Conservation (phyloP, 2,329 filamentous ascomycete species). For the Lasiodiplodia theobromae region DNA sequence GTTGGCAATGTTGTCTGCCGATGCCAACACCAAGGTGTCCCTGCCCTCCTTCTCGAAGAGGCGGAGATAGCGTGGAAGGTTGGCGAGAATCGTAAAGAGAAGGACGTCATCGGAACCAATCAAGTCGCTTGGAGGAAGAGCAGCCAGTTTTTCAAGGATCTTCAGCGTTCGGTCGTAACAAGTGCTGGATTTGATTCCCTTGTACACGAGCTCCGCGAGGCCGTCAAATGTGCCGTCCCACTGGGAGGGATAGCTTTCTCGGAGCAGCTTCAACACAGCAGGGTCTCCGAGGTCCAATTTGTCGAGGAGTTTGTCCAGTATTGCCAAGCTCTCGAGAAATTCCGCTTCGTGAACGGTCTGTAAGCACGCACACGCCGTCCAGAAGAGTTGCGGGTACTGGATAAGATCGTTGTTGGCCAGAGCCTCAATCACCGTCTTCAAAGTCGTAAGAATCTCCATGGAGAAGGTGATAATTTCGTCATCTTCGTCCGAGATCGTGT, state of each 20-base stretch:
- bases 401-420: conserved; percentile 80
- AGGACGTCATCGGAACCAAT: conserved; percentile 84
- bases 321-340: conserved; percentile 88
- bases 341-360: conserved; percentile 97
- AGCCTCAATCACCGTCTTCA: conserved; percentile 89
- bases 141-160: conserved; percentile 79
- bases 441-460: conserved; percentile 94
- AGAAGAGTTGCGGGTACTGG: conserved; percentile 94
- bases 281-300: conserved; percentile 82
- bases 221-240: conserved; percentile 94
- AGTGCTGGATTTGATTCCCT: conserved; percentile 85
- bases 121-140: conserved; percentile 78
- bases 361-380: conserved; percentile 95
- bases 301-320: conserved; percentile 85
- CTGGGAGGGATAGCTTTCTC: conserved; percentile 79
- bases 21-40: conserved; percentile 58
- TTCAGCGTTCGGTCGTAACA: conserved; percentile 81
- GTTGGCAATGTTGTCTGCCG: conserved; percentile 72
- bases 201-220: conserved; percentile 84
- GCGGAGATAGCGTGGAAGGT: conserved; percentile 83
- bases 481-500: conserved; percentile 95
- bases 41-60: conserved; percentile 72
- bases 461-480: conserved; percentile 94
- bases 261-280: conserved; percentile 71
- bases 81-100: conserved; percentile 88